A percentile compares a stretch with the other conserved stretches of the same genome.
Evolutionary conservation across 2,329 filamentous ascomycete genomes (phyloP).

Genomic region (Diaporthe sp.): DNA sequence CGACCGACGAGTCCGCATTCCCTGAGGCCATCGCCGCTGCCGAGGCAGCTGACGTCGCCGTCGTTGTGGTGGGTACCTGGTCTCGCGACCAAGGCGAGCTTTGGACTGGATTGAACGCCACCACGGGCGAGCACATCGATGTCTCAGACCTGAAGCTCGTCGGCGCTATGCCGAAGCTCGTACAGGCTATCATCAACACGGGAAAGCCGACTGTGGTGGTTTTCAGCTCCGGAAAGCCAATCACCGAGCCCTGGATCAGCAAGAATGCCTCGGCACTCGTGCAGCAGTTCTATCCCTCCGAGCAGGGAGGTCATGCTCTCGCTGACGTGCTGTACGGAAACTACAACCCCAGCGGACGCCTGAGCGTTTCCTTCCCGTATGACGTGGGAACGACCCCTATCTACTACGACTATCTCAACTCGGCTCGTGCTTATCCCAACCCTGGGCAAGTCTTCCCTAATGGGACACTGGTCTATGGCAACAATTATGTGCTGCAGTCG

Average conservation of each 20-base stretch:
- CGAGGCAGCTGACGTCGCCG: slow-evolving; percentile 76
- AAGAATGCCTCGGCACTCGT: slow-evolving; percentile 74
- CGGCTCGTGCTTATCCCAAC: slow-evolving; percentile 67
- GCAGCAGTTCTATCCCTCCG: slow-evolving; percentile 82
- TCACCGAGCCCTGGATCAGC: slow-evolving; percentile 81
- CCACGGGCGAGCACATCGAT: slow-evolving; percentile 82
- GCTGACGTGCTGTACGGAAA: slow-evolving; percentile 76
- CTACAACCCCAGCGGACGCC: slow-evolving; percentile 75
- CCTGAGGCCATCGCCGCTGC: slow-evolving; percentile 75
- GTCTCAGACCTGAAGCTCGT: slow-evolving; percentile 74
- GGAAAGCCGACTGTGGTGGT: slow-evolving; percentile 78
- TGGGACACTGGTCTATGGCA: slow-evolving; percentile 74
- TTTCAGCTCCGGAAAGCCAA: slow-evolving; percentile 78
- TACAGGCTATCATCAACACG: slow-evolving; percentile 76
- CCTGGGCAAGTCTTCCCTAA: slow-evolving; percentile 68
- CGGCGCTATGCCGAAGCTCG: slow-evolving; percentile 77
- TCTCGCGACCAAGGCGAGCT: slow-evolving; percentile 79
- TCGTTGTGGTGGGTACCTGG: slow-evolving; percentile 84
- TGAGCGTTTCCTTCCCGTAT: slow-evolving; percentile 76
- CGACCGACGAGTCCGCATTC: slow-evolving; percentile 77
- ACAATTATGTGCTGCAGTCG: slow-evolving; percentile 73
- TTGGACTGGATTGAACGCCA: slow-evolving; percentile 79
- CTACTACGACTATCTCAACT: slow-evolving; percentile 82
- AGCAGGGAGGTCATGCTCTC: slow-evolving; percentile 76
- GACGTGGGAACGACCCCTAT: slow-evolving; percentile 77